Evolutionary conservation across 176 grass and related monocot species (phyloP).

Genomic region (Zoysia pacifica): DNA sequence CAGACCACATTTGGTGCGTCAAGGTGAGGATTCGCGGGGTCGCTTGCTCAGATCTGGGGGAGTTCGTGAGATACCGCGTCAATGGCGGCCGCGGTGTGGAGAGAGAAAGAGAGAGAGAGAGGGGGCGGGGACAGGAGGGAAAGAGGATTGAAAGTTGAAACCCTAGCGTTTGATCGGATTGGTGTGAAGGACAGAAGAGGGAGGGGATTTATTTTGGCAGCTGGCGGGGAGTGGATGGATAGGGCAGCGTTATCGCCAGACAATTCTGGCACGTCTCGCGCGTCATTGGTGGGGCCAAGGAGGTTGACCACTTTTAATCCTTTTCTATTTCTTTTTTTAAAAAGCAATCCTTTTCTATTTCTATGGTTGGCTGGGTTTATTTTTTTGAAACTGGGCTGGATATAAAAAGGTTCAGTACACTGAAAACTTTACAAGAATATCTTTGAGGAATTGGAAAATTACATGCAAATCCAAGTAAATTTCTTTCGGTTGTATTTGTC

Average conservation of each 20-base stretch:
- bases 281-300: neutral
- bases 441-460: no score
- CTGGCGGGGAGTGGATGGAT: constrained; percentile 9
- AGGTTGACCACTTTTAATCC: neutral
- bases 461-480: no score
- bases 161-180: constrained; percentile 41
- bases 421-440: no score
- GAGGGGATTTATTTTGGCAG: constrained; percentile 42
- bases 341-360: no score
- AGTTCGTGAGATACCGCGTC: constrained; percentile 49
- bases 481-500: no score
- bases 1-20: constrained; percentile 33
- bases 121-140: neutral
- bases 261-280: constrained; percentile 36
- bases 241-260: constrained; percentile 24
- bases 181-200: neutral
- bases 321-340: neutral
- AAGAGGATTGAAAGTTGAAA: constrained; percentile 41
- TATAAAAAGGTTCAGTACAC: no score
- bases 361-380: constrained; percentile 1
- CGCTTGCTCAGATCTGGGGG: constrained; percentile 39
- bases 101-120: neutral
- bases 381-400: no score
- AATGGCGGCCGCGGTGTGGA: constrained; percentile 40
- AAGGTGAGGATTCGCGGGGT: constrained; percentile 36